phyloP scores from a whole-genome alignment of 2,329 filamentous ascomycete species.

The Fusarium albosuccineum region DNA sequence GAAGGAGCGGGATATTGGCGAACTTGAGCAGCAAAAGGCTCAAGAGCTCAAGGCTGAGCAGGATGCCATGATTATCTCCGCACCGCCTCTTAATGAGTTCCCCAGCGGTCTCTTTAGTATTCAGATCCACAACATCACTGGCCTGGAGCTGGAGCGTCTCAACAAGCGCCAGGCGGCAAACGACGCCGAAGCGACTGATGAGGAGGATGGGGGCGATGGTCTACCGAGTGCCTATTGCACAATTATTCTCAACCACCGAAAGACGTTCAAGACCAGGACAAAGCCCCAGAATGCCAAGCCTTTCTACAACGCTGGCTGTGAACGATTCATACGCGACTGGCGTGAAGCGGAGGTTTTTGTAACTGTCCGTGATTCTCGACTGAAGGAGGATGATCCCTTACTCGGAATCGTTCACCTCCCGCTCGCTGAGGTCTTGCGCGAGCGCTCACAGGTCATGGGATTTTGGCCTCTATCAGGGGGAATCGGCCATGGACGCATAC shows the following conservation, averaged over 20 bases:
- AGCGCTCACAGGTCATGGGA: slow-evolving; percentile 74
- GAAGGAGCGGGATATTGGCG: slow-evolving; percentile 66
- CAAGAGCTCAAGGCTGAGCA: slow-evolving; percentile 73
- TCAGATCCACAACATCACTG: slow-evolving; percentile 80
- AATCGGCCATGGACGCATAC: slow-evolving; percentile 76
- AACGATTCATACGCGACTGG: slow-evolving; percentile 79
- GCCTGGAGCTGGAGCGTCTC: slow-evolving; percentile 71
- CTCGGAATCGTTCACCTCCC: slow-evolving; percentile 79
- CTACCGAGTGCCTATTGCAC: slow-evolving; percentile 79
- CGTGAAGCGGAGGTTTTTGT: slow-evolving; percentile 75
- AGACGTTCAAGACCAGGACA: slow-evolving; percentile 76
- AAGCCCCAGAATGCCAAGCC: slow-evolving; percentile 84
- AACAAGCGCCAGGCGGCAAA: slow-evolving; percentile 67
- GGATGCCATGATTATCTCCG: slow-evolving; percentile 75
- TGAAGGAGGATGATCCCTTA: slow-evolving; percentile 77
- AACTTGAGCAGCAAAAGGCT: slow-evolving; percentile 75
- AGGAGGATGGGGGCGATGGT: slow-evolving; percentile 73
- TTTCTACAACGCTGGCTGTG: slow-evolving; percentile 82
- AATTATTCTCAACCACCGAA: slow-evolving; percentile 79
- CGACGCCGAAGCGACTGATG: slow-evolving; percentile 62
- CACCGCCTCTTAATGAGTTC: slow-evolving; percentile 72
- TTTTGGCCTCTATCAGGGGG: slow-evolving; percentile 78
- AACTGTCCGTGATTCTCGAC: slow-evolving; percentile 74
- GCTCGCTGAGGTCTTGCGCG: slow-evolving; percentile 70
- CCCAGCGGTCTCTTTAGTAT: slow-evolving; percentile 77